Evolutionary conservation across 352 stramenopile species (phyloP).

Genomic region (Pythium volutum): DNA sequence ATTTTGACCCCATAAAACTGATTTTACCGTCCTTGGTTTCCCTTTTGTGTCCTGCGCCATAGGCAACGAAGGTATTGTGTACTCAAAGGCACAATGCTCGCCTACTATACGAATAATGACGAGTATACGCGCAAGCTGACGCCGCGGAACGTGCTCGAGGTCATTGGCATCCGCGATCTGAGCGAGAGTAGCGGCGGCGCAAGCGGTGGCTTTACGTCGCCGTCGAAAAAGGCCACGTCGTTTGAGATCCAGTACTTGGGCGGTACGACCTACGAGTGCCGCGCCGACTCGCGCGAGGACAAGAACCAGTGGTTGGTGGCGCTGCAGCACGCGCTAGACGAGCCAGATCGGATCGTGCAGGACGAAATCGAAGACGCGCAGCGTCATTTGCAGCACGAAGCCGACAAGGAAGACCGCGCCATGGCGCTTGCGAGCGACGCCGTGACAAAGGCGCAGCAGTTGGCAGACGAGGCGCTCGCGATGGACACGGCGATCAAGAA

Average conservation of each 20-base stretch:
- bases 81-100: conserved; percentile 76
- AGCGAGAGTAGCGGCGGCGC: conserved; percentile 12
- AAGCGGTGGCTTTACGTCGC: conserved; percentile 17
- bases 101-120: conserved; percentile 51
- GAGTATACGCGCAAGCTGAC: conserved; percentile 40
- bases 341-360: conserved; percentile 65
- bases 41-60: neutral
- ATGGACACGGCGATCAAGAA: conserved; percentile 35
- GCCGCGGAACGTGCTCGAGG: conserved; percentile 59
- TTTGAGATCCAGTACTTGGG: conserved; percentile 41
- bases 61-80: conserved; percentile 75
- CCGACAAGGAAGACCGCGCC: conserved; percentile 36
- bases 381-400: conserved; percentile 39
- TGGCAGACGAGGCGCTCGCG: conserved; percentile 29
- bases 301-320: conserved; percentile 58
- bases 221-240: conserved; percentile 30
- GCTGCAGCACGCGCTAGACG: conserved; percentile 60
- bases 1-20: neutral
- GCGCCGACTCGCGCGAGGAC: conserved; percentile 49
- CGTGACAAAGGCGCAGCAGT: conserved; percentile 33
- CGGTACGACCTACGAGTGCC: conserved; percentile 50
- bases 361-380: conserved; percentile 78
- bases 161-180: conserved; percentile 45
- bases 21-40: neutral
- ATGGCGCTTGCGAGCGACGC: conserved; percentile 47